Evolutionary conservation across 352 stramenopile species (phyloP).

Genomic region (Phytophthora capsici): DNA sequence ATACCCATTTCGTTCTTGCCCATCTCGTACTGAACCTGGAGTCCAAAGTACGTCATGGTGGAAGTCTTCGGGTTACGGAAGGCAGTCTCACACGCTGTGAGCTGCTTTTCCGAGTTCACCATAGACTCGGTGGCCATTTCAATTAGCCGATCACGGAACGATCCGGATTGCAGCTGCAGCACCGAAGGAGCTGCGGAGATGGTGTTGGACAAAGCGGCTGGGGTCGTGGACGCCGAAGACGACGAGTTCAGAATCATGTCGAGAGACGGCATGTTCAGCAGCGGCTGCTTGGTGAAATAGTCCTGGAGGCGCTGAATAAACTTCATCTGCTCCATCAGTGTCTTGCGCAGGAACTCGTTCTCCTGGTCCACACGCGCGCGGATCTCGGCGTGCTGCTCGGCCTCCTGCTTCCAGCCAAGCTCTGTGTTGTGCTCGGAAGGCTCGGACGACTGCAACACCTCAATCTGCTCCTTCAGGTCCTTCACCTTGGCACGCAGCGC

Average conservation of each 20-base stretch:
- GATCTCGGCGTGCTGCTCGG: constrained; percentile 89
- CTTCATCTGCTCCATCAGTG: constrained; percentile 92
- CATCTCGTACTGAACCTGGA: constrained; percentile 91
- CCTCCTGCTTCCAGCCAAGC: constrained; percentile 89
- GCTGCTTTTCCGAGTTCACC: constrained; percentile 60
- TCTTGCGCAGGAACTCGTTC: constrained; percentile 90
- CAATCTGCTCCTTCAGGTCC: constrained; percentile 90
- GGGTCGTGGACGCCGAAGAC: constrained; percentile 62
- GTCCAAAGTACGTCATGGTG: constrained; percentile 90
- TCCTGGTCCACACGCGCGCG: constrained; percentile 88
- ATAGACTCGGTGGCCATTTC: constrained; percentile 74
- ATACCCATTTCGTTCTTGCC: constrained; percentile 88
- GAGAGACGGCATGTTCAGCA: constrained; percentile 89
- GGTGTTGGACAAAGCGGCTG: constrained; percentile 69
- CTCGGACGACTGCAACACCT: constrained; percentile 88
- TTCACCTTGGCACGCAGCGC: constrained; percentile 88
- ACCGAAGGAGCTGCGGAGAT: constrained; percentile 62
- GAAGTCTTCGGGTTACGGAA: constrained; percentile 87
- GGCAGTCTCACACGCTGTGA: constrained; percentile 72
- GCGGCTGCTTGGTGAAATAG: constrained; percentile 91
- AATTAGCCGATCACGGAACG: constrained; percentile 81
- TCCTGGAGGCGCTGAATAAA: constrained; percentile 91
- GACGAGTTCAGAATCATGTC: constrained; percentile 88
- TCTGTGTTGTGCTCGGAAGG: constrained; percentile 91
- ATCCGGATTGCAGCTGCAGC: constrained; percentile 78